Evolutionary conservation across 441 rosid genomes (phyloP), one percentile per base, ranked within the genome.

Genomic region (Corymbia calophylla): DNA sequence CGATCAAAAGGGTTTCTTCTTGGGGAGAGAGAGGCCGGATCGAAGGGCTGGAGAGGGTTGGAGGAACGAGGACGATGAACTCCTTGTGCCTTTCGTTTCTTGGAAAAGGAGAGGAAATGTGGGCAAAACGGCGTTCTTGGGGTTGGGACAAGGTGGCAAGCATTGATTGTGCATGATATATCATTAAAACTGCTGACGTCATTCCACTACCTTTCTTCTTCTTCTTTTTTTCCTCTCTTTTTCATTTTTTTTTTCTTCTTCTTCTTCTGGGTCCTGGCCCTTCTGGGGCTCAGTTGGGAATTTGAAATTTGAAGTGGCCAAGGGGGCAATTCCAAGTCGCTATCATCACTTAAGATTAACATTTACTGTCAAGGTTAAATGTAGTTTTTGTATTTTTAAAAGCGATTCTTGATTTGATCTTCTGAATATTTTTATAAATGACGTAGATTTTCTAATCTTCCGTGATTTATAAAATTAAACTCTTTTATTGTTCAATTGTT

Each of bases 201-300:
- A 21, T 21, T 39, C 29, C 29, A 5, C 3, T 39, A 39, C 29
- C 21, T 73, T 21, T 73, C 29, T 21, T 0, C 2, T 3, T 15
- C 9, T n/a, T 14, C 29, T 4, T 29, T 14, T 62, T 8, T 8
- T 5, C 6, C 1, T 16, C 5, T 31, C 0, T 1, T 4, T 17
- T 18, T 4, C 5, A 5, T 18, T 0, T 60, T 60, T 55, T 23
- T 56, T 32, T 32, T 32, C 2, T 8, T 35, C 4, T 35, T 18
- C 39, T 18, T 32, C 2, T 8, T 21, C 3, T 2, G 6, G 80
- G 80, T 68, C n/a, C n/a, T n/a, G n/a, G n/a, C n/a, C n/a, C n/a
- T n/a, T 18, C 47, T 32, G 5, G 47, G 80, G 80, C 80, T 32
- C 25, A 35, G 25, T 32, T 58, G 80, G 25, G 81, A 11, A 32